These are phyloP conservation scores for Mortierella antarctica DNA, from an alignment of 192 early-diverging fungal species.

Conservation along the genomic window DNA sequence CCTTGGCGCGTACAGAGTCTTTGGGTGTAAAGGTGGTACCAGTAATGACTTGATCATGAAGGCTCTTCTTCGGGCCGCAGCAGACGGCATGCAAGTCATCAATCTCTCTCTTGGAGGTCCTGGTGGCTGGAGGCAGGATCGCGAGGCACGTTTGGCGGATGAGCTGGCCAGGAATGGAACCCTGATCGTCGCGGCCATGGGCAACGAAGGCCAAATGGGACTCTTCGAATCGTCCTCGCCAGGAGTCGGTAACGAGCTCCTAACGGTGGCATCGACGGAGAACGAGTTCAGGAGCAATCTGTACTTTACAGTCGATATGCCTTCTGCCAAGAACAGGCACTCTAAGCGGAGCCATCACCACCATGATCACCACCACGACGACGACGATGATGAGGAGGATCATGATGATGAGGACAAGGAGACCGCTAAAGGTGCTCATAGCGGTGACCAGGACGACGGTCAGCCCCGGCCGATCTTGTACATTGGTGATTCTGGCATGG, in stretches of 20 bases:
- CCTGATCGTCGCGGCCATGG: conserved; percentile 68
- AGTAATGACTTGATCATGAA: conserved; percentile 80
- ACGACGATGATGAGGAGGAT: conserved; percentile 1
- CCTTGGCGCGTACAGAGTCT: conserved; percentile 84
- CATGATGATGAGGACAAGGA: conserved; percentile 9
- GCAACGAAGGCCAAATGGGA: conserved; percentile 76
- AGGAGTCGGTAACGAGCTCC: conserved; percentile 61
- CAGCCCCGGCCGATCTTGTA: conserved; percentile 49
- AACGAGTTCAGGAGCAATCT: conserved; percentile 51
- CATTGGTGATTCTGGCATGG: conserved; percentile 32
- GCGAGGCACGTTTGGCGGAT: conserved; percentile 68
- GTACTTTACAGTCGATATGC: conserved; percentile 38
- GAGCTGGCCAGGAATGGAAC: conserved; percentile 56
- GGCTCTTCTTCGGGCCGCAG: conserved; percentile 76
- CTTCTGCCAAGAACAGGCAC: neutral
- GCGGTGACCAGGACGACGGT: neutral
- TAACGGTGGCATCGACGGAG: conserved; percentile 69
- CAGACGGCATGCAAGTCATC: conserved; percentile 83
- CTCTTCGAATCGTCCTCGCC: conserved; percentile 70
- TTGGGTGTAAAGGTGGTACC: conserved; percentile 78
- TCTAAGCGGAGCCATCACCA: neutral
- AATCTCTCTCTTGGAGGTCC: conserved; percentile 85
- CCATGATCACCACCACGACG: neutral
- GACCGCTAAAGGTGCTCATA: conserved; percentile 43
- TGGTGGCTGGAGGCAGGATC: conserved; percentile 69